Evolutionary conservation across 2,329 filamentous ascomycete species (phyloP).

Genomic region (Venturia effusa): DNA sequence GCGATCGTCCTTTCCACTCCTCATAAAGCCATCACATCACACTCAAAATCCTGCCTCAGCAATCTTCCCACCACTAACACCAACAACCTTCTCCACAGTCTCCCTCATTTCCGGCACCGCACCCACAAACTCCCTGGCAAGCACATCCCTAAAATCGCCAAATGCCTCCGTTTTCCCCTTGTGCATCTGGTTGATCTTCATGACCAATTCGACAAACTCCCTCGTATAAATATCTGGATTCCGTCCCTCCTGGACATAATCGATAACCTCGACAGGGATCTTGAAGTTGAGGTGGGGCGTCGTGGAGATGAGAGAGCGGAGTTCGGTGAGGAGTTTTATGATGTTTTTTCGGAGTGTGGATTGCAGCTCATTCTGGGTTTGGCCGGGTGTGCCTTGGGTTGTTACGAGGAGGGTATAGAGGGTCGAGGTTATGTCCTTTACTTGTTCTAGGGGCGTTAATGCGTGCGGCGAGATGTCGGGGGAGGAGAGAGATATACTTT

Average conservation of each 20-base stretch:
- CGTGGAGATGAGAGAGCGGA: conserved; percentile 41
- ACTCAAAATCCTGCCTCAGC: background rate
- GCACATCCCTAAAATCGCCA: conserved; percentile 45
- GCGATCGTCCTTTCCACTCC: background rate
- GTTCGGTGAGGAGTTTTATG: conserved; percentile 46
- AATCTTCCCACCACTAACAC: conserved; percentile 18
- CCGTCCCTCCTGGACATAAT: conserved; percentile 50
- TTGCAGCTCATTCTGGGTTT: conserved; percentile 42
- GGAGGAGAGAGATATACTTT: background rate
- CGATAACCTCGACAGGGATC: conserved; percentile 50
- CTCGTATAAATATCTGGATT: conserved; percentile 59
- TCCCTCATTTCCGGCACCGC: conserved; percentile 46
- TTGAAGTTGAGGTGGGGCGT: conserved; percentile 39
- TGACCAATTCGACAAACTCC: conserved; percentile 53
- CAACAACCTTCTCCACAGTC: conserved; percentile 42
- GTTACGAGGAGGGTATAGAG: conserved; percentile 42
- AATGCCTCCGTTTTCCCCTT: conserved; percentile 52
- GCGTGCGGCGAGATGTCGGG: background rate
- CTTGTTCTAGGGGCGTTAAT: conserved; percentile 5
- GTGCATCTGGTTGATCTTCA: conserved; percentile 50
- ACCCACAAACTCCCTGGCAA: conserved; percentile 46
- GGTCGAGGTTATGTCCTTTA: conserved; percentile 41
- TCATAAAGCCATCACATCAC: no score
- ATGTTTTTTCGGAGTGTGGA: conserved; percentile 45
- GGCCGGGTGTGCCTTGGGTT: conserved; percentile 46